Conservation (phyloP, 2,329 filamentous ascomycete genomes). For the Aspergillus fijiensis region DNA sequence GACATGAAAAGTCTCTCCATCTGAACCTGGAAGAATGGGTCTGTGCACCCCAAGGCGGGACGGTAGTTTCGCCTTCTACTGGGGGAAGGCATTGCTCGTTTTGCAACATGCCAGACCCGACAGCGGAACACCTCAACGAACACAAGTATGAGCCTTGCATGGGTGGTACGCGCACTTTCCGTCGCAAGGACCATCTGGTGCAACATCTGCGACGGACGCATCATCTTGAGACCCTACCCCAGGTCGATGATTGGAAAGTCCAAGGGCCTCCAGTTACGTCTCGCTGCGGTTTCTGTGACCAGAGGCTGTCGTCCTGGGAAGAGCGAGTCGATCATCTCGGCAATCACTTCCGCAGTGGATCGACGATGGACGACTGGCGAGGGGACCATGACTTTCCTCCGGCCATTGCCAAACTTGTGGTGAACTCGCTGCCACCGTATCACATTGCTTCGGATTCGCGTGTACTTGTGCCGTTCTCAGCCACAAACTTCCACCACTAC, state of each 20-base stretch:
- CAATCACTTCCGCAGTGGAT: constrained; percentile 14
- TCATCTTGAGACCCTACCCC: background rate
- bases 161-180: constrained; percentile 6
- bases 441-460: constrained; percentile 18
- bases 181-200: constrained; percentile 16
- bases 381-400: constrained; percentile 21
- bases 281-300: constrained; percentile 17
- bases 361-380: constrained; percentile 15
- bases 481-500: background rate
- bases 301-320: constrained; percentile 1
- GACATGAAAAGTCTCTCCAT: constrained; percentile 16
- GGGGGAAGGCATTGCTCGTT: constrained; percentile 8
- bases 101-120: constrained; percentile 10
- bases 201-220: constrained; percentile 13
- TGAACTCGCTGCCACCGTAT: constrained; percentile 21
- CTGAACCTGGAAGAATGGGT: constrained; percentile 13
- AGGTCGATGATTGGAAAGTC: constrained; percentile 18
- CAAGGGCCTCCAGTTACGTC: constrained; percentile 1
- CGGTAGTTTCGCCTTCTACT: background rate
- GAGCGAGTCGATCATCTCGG: constrained; percentile 12
- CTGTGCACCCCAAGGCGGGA: constrained; percentile 10
- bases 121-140: constrained; percentile 5
- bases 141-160: constrained; percentile 12
- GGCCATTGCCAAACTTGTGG: constrained; percentile 14
- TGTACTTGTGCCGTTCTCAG: constrained; percentile 21